Percentiles rank a stretch among this genome's conserved stretches.
These are phyloP conservation scores for Backusella morwellensis DNA, from an alignment of 192 early-diverging fungal species.

Conservation along the genomic window DNA sequence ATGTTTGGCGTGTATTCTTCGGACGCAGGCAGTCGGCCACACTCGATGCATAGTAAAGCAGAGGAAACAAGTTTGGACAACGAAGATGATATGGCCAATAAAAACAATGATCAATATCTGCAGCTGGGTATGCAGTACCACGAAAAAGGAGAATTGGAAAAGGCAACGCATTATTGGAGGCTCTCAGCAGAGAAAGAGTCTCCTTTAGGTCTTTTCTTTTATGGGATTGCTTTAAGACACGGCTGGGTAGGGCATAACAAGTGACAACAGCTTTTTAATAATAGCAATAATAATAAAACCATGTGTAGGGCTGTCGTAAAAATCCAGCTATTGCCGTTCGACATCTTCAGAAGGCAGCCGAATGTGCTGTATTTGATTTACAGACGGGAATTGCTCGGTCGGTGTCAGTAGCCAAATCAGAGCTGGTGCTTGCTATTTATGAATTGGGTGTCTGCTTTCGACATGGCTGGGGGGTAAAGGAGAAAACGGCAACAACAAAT, in stretches of 20 bases:
- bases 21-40: background rate
- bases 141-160: conserved; percentile 66
- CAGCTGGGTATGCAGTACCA: conserved; percentile 66
- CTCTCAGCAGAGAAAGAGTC: conserved; percentile 62
- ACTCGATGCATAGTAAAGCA: background rate
- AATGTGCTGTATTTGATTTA: conserved; percentile 59
- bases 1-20: conserved; percentile 3
- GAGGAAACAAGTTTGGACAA: background rate
- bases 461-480: conserved; percentile 74
- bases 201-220: conserved; percentile 70
- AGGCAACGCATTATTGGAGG: conserved; percentile 69
- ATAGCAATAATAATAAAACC: background rate
- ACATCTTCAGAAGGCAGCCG: conserved; percentile 69
- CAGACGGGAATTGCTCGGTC: conserved; percentile 51
- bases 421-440: conserved; percentile 74
- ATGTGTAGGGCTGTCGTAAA: conserved; percentile 55
- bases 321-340: conserved; percentile 66
- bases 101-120: conserved; percentile 55
- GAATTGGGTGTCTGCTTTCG: conserved; percentile 77
- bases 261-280: background rate
- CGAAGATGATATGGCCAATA: background rate
- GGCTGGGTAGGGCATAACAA: conserved; percentile 53
- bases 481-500: no score
- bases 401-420: conserved; percentile 53
- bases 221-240: conserved; percentile 72